Base-by-base conservation (phyloP, 352 stramenopile genomes). In the Phytopythium kandeliae region DNA sequence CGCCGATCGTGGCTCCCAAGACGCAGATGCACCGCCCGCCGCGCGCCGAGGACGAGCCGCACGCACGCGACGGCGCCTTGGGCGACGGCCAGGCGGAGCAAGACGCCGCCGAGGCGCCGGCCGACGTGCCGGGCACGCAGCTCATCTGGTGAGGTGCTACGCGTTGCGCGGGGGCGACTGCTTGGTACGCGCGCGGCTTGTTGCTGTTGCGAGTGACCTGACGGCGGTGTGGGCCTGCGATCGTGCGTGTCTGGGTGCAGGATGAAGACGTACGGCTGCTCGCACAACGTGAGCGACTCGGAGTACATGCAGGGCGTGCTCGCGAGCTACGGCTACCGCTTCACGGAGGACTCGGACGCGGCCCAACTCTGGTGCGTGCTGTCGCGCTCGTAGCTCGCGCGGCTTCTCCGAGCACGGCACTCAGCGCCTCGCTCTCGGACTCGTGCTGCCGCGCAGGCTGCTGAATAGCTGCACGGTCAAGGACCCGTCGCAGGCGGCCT, bases 401-500 rank as follows among this genome's bases (percentile, higher is more conserved):
- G 5, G 28, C 28, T 33, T 10, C 28, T 33, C 28, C 10, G 5
- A 10, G 5, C 10, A 33, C 10, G 10, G 10, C 10, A 33, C 5
- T 5, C 10, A 5, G 28, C 28, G 10, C 5, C 5, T 33, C 10
- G 35, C 34, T 38, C 12, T 19, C 11, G 15, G 4, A 19, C 12
- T 38, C 13, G 35, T 40, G 16, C 19, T 42, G 5, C 40, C 33
- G 11, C 21, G 22, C 28, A 79, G 69, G 70, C 56, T 97, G 21
- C 62, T 97, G 22, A 97, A 97, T 53, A 96, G 83, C 63, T 97
- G 90, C 69, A 97, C 90, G 8, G 90, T 97, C 40, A 97, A 97
- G 58, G 87, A 97, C 58, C 90, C 90, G 31, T 93, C 74, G n/a
- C 80, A 97, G 53, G 79, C 76, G 0, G 85, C 78, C 22, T 97